phyloP scores from a whole-genome alignment of 2,329 filamentous ascomycete genomes.

The Penicillium brasilianum region DNA sequence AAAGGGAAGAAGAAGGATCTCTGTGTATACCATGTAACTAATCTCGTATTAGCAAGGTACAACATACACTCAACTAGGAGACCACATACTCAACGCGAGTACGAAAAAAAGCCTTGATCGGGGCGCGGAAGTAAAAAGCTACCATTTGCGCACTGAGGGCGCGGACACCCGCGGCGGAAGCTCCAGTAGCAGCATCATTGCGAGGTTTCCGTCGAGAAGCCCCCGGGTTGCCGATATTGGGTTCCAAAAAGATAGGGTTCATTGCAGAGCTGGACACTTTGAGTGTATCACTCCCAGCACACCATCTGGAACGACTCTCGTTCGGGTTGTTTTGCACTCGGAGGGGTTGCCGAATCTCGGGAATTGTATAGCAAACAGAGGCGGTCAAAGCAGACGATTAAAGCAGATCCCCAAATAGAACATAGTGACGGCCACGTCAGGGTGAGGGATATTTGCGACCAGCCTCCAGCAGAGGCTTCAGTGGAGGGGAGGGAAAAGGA shows the following conservation, averaged over 20 bases:
- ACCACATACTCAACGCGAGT: conserved; percentile 80
- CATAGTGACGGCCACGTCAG: conserved; percentile 1
- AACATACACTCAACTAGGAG: conserved; percentile 3
- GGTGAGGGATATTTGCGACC: neutral
- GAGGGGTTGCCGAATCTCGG: neutral
- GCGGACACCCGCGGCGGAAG: conserved; percentile 83
- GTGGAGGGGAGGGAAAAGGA: no score
- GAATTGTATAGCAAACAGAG: conserved; percentile 1
- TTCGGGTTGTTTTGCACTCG: neutral
- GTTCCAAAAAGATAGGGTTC: conserved; percentile 26
- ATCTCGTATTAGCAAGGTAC: conserved; percentile 22
- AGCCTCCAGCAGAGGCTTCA: neutral
- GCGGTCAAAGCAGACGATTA: conserved; percentile 1
- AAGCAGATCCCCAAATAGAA: neutral
- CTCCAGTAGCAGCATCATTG: conserved; percentile 69
- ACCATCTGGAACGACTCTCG: neutral
- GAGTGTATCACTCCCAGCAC: conserved; percentile 7
- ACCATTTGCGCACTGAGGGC: conserved; percentile 82
- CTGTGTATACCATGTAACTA: conserved; percentile 57
- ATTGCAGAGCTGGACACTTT: conserved; percentile 16
- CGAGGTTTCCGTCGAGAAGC: conserved; percentile 52
- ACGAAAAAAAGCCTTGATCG: conserved; percentile 90
- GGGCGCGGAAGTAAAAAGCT: conserved; percentile 89
- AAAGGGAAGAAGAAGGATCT: conserved; percentile 15
- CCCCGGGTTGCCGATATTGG: conserved; percentile 27